phyloP scores from a whole-genome alignment of 2,329 filamentous ascomycete genomes.

The Aspergillus tubingensis region DNA sequence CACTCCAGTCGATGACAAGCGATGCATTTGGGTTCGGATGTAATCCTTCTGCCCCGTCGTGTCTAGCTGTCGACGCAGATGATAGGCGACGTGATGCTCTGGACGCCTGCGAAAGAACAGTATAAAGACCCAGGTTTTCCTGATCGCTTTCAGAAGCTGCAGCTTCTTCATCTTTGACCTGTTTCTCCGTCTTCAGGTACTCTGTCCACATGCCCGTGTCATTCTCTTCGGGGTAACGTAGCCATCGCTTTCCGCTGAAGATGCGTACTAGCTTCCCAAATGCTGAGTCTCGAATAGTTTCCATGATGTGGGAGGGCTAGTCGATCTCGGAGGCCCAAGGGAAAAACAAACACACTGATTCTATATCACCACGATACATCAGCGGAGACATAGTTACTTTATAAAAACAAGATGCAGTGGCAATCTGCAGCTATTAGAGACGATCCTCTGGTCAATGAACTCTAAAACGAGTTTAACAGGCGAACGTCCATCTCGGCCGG shows the following conservation, averaged over 20 bases:
- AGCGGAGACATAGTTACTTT: not conserved
- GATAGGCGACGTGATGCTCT: not conserved
- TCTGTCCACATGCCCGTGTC: constrained; percentile 16
- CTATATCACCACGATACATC: not conserved
- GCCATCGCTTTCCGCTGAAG: constrained; percentile 9
- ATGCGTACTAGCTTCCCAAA: constrained; percentile 27
- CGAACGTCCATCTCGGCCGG: not conserved
- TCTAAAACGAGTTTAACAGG: not conserved
- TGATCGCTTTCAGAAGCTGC: not conserved
- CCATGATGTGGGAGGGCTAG: constrained; percentile 2
- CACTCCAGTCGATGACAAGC: constrained; percentile 22
- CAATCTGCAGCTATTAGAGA: not conserved
- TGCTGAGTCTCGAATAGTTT: constrained; percentile 23
- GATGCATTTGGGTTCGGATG: not conserved
- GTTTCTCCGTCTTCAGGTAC: constrained; percentile 16
- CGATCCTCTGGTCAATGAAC: not conserved
- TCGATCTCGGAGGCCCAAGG: not conserved
- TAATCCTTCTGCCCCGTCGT: not conserved
- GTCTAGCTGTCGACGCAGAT: constrained; percentile 3
- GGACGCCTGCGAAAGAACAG: constrained; percentile 23
- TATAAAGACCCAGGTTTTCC: constrained; percentile 18
- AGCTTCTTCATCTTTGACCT: constrained; percentile 10
- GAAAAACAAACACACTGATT: not conserved
- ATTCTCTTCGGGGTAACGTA: constrained; percentile 24
- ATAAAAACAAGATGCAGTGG: not conserved